A percentile compares a stretch with the other conserved stretches of the same genome.
These are phyloP conservation scores for Sporothrix euskadiensis DNA, from an alignment of 2,329 filamentous ascomycete genomes.

Conservation along the genomic window DNA sequence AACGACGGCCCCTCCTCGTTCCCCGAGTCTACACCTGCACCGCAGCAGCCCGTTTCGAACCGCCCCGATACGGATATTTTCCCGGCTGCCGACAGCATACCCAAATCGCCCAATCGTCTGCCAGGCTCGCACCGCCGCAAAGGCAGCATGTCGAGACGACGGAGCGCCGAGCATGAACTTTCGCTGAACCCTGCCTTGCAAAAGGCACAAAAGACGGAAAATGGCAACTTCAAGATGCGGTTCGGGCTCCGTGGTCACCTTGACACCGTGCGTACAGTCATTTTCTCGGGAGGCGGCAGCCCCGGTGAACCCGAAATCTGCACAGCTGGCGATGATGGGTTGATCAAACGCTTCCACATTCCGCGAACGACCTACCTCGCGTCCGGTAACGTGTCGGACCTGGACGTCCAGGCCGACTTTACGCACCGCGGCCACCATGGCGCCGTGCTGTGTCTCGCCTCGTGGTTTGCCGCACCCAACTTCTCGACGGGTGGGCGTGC, in stretches of 20 bases:
- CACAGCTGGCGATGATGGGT: slow-evolving; percentile 91
- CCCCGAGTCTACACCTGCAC: slow-evolving; percentile 54
- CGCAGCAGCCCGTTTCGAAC: slow-evolving; percentile 47
- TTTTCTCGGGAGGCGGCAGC: slow-evolving; percentile 94
- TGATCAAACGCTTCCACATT: slow-evolving; percentile 96
- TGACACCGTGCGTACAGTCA: slow-evolving; percentile 89
- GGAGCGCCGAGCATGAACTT: slow-evolving; percentile 67
- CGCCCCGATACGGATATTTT: slow-evolving; percentile 88
- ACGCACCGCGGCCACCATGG: slow-evolving; percentile 94
- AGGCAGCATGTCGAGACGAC: slow-evolving; percentile 72
- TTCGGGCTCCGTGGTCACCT: slow-evolving; percentile 91
- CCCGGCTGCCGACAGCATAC: slow-evolving; percentile 74
- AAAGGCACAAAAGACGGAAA: slow-evolving; percentile 62
- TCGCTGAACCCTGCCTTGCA: slow-evolving; percentile 47
- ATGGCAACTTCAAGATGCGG: slow-evolving; percentile 81
- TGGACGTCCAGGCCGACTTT: slow-evolving; percentile 91
- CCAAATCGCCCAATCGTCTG: slow-evolving; percentile 76
- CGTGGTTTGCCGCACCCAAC: slow-evolving; percentile 83
- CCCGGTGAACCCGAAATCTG: slow-evolving; percentile 96
- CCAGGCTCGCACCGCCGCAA: slow-evolving; percentile 74
- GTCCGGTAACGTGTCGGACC: slow-evolving; percentile 60
- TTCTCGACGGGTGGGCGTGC: slow-evolving; percentile 87
- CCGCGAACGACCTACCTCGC: slow-evolving; percentile 65
- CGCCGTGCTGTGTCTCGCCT: slow-evolving; percentile 80
- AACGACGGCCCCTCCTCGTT: slow-evolving; percentile 68